A percentile compares a stretch with the other conserved stretches of the same genome.
Conservation (phyloP, 2,329 filamentous ascomycete species). For the Pseudogymnoascus sp. region DNA sequence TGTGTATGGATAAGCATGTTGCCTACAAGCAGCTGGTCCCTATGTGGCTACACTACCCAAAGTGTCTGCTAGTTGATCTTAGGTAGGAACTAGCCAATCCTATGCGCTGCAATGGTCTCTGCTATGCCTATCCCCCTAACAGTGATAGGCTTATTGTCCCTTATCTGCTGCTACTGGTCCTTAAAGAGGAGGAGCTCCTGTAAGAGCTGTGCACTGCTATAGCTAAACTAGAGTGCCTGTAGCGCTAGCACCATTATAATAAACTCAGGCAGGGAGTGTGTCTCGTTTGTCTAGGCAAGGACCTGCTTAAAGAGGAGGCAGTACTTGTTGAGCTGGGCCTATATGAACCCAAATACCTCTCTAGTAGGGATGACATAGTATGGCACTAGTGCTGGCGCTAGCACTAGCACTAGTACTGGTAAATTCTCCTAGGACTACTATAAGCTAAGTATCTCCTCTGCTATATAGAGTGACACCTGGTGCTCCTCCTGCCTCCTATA, state of each 20-base stretch:
- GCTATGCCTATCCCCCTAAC: neutral
- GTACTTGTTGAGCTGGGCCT: neutral
- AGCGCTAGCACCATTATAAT: neutral
- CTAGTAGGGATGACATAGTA: neutral
- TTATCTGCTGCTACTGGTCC: neutral
- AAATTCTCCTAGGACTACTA: neutral
- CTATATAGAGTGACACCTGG: neutral
- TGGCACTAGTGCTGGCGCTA: neutral
- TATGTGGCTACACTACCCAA: neutral
- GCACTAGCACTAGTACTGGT: too few species aligned
- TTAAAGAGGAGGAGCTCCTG: neutral
- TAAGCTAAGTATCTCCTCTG: neutral
- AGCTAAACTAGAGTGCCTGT: neutral
- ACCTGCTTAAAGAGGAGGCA: neutral
- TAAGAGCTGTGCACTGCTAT: neutral
- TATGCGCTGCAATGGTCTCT: neutral
- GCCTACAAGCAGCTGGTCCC: neutral
- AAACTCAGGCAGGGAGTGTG: neutral
- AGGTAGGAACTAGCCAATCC: neutral
- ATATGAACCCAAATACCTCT: neutral
- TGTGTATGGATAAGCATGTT: neutral
- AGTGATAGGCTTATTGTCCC: neutral
- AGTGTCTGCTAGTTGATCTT: neutral
- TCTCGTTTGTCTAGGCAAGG: neutral
- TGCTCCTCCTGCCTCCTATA: neutral